phyloP scores from a whole-genome alignment of 805 yeast species.

The Komagataella mondaviorum region DNA sequence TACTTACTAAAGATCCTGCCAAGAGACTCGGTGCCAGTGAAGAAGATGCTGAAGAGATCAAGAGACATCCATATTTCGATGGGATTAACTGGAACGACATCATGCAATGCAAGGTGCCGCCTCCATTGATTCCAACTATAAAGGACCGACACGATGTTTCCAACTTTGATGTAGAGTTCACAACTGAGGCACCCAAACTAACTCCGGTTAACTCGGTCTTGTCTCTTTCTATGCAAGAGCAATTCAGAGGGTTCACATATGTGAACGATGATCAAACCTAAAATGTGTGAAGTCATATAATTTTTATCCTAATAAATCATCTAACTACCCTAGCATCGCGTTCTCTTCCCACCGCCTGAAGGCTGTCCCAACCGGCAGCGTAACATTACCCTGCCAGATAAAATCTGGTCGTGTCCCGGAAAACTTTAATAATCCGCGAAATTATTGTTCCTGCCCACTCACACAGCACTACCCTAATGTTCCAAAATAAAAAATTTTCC shows the following conservation, averaged over 20 bases:
- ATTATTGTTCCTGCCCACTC: background rate
- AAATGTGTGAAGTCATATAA: background rate
- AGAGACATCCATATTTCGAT: conserved; percentile 89
- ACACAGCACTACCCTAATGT: background rate
- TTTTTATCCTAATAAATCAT: background rate
- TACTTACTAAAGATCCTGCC: conserved; percentile 79
- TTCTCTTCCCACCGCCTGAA: background rate
- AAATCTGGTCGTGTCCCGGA: background rate
- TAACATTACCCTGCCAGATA: background rate
- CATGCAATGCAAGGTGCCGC: conserved; percentile 52
- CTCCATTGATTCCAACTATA: conserved; percentile 86
- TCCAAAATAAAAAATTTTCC: background rate
- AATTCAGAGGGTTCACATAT: conserved; percentile 94
- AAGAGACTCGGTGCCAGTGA: conserved; percentile 79
- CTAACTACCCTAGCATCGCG: background rate
- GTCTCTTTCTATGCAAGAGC: conserved; percentile 84
- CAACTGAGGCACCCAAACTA: conserved; percentile 85
- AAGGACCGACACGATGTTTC: conserved; percentile 82
- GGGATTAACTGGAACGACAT: conserved; percentile 88
- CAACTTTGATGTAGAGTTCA: conserved; percentile 89
- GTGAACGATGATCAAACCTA: conserved; percentile 42
- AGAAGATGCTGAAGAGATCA: conserved; percentile 83
- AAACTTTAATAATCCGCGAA: background rate
- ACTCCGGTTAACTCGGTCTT: conserved; percentile 89
- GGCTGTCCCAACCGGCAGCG: background rate